Base-by-base conservation (phyloP, 495 filamentous ascomycete genomes). In the Xylaria grammica region DNA sequence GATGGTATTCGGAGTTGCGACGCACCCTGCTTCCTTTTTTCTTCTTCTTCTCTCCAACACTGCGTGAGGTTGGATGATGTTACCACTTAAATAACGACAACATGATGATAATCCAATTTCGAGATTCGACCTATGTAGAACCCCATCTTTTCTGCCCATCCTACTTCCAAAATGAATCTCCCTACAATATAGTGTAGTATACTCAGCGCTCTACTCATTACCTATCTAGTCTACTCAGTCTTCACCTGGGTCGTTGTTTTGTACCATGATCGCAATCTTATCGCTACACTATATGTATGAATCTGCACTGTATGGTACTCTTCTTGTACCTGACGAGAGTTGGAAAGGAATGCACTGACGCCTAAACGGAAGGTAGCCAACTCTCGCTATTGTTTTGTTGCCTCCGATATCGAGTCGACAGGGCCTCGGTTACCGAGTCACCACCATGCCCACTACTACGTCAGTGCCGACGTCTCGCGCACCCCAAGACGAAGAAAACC, bases 381-480 rank as follows among this genome's bases (percentile, higher is more conserved):
- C 49, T n/a, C 36, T 55, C 40, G 45, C 45, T 22, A 49, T 40
- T 44, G 48, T 46, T 26, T 54, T 22, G 46, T 38, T 40, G 32
- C 60, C 60, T 46, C 60, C 49, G 38, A 45, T 54, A 53, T 62
- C 38, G 49, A 63, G 40, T 56, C 40, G 26, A 29, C 38, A 22
- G 27, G 44, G 36, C n/a, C 38, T 49, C 51, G 52, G 19, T 30
- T 63, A 40, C 61, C 51, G 61, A 63, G 30, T 46, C 40, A 29
- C 36, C 38, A 62, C 36, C 38, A 62, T 42, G 45, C 38, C 60
- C 38, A 53, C 49, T 42, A 45, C 38, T 62, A 52, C 36, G 36
- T 62, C 49, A 42, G 38, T 53, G 24, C 48, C 59, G 48, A 53
- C 57, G n/a, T 29, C 49, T 51, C 27, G 54, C 40, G 44, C 56